phyloP scores from a whole-genome alignment of 2,329 filamentous ascomycete genomes.

The Cladorrhinum sp. region DNA sequence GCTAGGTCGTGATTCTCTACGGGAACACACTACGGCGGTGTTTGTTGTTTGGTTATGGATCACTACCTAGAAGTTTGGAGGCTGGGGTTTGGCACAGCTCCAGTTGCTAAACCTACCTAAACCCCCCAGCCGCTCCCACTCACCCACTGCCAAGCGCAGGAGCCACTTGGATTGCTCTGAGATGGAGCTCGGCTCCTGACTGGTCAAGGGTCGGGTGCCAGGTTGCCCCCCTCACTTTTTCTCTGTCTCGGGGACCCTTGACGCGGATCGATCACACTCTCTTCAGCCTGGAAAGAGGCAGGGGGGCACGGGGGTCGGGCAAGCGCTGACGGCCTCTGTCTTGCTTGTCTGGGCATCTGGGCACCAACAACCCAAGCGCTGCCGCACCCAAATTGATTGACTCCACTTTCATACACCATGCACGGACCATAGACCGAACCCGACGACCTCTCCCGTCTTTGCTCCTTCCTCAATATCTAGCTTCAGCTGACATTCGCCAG shows the following conservation, averaged over 20 bases:
- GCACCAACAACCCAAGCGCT: not conserved
- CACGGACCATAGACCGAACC: not conserved
- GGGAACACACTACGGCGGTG: conserved; percentile 2
- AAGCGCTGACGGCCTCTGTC: not conserved
- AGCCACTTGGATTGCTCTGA: not conserved
- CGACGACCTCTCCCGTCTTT: not conserved
- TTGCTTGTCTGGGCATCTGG: not conserved
- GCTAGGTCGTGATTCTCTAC: not conserved
- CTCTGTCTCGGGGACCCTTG: not conserved
- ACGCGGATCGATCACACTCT: not conserved
- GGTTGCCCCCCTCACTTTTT: not conserved
- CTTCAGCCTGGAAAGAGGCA: not conserved
- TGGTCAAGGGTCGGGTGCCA: not conserved
- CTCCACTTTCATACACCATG: not conserved
- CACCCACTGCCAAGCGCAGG: not conserved
- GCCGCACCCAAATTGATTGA: not conserved
- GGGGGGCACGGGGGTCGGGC: not conserved
- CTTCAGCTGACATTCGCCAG: conserved; percentile 4
- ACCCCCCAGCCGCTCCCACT: not conserved
- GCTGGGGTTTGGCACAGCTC: conserved; percentile 5
- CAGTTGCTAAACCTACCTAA: not conserved
- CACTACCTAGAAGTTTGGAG: conserved; percentile 1
- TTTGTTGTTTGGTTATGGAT: conserved; percentile 18
- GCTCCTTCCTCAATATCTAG: not conserved
- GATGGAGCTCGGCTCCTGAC: not conserved